A percentile compares a stretch with the other conserved stretches of the same genome.
Conservation (phyloP, 805 yeast species). For the Wickerhamomyces subpelliculosus region DNA sequence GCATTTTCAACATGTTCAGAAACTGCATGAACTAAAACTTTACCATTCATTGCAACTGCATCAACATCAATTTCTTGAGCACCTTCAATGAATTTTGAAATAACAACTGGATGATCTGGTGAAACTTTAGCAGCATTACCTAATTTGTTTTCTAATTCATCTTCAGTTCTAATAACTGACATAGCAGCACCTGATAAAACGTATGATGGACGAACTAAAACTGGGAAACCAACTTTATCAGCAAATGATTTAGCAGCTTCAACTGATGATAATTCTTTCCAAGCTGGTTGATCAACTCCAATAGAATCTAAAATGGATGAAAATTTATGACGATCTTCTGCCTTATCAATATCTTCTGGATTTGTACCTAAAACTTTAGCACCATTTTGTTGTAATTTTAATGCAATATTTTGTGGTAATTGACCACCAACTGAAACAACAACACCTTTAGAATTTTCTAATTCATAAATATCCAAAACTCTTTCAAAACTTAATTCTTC, state of each 20-base stretch:
- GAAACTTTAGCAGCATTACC: constrained; percentile 88
- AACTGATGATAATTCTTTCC: constrained; percentile 91
- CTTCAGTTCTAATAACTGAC: constrained; percentile 80
- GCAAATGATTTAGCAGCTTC: constrained; percentile 85
- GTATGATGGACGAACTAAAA: constrained; percentile 93
- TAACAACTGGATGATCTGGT: constrained; percentile 95
- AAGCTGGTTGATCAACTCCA: constrained; percentile 92
- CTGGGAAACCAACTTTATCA: constrained; percentile 84
- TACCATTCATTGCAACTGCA: constrained; percentile 89
- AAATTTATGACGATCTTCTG: constrained; percentile 98
- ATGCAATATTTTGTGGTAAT: constrained; percentile 94
- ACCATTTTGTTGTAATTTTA: constrained; percentile 69
- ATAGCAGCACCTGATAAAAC: constrained; percentile 98
- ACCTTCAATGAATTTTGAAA: constrained; percentile 90
- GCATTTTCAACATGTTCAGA: constrained; percentile 98
- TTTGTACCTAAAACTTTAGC: constrained; percentile 90
- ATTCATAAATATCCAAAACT: constrained; percentile 93
- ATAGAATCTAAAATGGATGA: constrained; percentile 90
- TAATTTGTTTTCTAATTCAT: constrained; percentile 76
- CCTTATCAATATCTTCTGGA: constrained; percentile 92
- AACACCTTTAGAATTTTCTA: constrained; percentile 84
- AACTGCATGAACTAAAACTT: constrained; percentile 87
- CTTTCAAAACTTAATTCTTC: constrained; percentile 94
- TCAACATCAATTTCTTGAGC: constrained; percentile 97
- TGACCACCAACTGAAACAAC: constrained; percentile 98